Evolutionary conservation across 805 yeast genomes (phyloP), one percentile per base, ranked within the genome.

Genomic region (Sugiyamaella marilandica): DNA sequence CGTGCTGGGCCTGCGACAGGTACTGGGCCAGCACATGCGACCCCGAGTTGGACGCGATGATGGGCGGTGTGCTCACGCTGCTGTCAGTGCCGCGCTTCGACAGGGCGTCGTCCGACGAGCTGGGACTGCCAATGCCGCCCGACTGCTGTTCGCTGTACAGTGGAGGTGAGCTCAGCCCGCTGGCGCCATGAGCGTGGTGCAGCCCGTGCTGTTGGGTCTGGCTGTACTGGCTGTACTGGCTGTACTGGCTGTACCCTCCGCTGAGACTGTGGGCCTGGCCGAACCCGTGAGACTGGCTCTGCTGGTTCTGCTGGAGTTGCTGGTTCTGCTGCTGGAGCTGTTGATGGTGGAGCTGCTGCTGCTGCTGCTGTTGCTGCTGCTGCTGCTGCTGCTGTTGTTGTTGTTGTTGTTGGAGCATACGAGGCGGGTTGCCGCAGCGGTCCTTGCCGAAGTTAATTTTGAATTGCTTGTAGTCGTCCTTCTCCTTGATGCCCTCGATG

Each of bases 381-480:
- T 7, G 7, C 29, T 24, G 29, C 7, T 24, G 29, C 7, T 24
- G 29, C 29, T 24, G 29, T 7, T 24, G 29, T 3, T 24, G 29
- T 8, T 45, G 49, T 16, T 45, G 32, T 3, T 19, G 18, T 13
- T 39, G 34, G 37, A 37, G 18, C 8, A 52, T 5, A 10, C 95
- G 78, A 47, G 97, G 97, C 55, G 89, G 82, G 65, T 91, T 89
- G 31, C 97, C 98, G 70, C 98, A 92, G 64, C 99, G 79, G 67
- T 89, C 96, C 65, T 90, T 90, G 49, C 97, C 97, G 66, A 87
- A 91, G 66, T 90, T 89, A 60, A 92, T 85, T 68, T 88, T 88
- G 62, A 90, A 76, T 54, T 78, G 77, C 59, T 78, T 76, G 53
- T 72, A 71, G 33, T 81, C 86, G 4, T 77, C 77, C 62, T 84